Evolutionary conservation across 768 basidiomycete species (phyloP).

Genomic region (Macrolepiota dolichaula): DNA sequence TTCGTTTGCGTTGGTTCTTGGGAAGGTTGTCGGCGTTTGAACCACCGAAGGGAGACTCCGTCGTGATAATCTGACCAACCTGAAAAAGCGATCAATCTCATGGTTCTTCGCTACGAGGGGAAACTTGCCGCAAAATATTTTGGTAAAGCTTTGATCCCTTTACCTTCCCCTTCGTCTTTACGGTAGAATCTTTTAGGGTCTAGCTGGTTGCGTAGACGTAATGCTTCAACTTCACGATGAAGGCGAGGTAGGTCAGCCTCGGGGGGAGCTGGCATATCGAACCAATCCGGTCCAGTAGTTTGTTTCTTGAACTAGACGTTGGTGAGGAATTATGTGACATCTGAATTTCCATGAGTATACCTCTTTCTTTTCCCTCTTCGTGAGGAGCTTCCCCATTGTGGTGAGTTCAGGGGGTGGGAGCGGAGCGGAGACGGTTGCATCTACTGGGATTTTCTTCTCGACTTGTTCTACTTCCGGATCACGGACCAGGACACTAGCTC

Average conservation of each 20-base stretch:
- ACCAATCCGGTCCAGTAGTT: conserved; percentile 83
- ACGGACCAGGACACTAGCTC: conserved; percentile 42
- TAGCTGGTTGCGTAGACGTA: conserved; percentile 81
- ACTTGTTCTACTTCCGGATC: conserved; percentile 61
- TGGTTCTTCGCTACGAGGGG: conserved; percentile 7
- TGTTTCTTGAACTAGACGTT: conserved; percentile 55
- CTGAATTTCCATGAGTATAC: conserved; percentile 33
- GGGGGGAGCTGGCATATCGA: conserved; percentile 80
- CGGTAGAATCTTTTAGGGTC: conserved; percentile 92
- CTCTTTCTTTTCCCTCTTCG: conserved; percentile 69
- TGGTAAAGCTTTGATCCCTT: conserved; percentile 79
- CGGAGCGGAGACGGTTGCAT: conserved; percentile 55
- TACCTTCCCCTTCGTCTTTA: conserved; percentile 83
- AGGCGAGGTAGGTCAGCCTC: conserved; percentile 77
- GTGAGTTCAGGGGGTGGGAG: conserved; percentile 56
- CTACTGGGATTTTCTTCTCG: conserved; percentile 47
- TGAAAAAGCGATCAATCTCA: conserved; percentile 24
- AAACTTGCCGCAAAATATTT: conserved; percentile 84
- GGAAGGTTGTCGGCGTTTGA: conserved; percentile 70
- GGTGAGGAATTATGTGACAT: background rate
- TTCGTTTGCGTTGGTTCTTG: conserved; percentile 69
- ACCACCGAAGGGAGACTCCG: conserved; percentile 69
- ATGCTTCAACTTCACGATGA: conserved; percentile 82
- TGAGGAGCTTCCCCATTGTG: conserved; percentile 62
- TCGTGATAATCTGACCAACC: conserved; percentile 78